Evolutionary conservation across 441 rosid species (phyloP).

Genomic region (Mallotus repandus): DNA sequence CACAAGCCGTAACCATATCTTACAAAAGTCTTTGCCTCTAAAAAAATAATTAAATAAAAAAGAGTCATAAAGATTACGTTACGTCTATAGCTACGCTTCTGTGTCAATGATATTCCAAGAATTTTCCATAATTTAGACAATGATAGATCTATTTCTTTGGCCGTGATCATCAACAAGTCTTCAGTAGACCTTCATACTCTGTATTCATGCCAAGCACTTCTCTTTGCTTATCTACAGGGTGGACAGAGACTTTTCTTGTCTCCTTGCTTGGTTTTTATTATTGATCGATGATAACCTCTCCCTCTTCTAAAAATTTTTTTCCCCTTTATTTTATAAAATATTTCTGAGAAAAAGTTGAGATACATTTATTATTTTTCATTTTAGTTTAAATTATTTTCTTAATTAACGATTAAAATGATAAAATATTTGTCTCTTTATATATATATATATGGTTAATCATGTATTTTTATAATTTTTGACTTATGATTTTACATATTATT

Average conservation of each 20-base stretch:
- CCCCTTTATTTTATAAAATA: too few species aligned
- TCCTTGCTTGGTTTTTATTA: not conserved
- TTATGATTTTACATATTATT: too few species aligned
- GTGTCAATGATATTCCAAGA: not conserved
- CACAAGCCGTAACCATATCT: not conserved
- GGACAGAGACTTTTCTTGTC: not conserved
- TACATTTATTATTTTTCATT: too few species aligned
- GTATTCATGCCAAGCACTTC: not conserved
- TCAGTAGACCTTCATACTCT: not conserved
- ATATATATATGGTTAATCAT: too few species aligned
- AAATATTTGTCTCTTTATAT: too few species aligned
- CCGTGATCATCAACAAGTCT: not conserved
- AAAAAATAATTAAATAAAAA: not conserved
- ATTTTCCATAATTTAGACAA: too few species aligned
- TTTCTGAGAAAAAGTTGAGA: too few species aligned
- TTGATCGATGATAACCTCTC: too few species aligned
- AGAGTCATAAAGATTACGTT: not conserved
- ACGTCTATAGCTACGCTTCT: conserved; percentile 5
- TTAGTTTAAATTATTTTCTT: too few species aligned
- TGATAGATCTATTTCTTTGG: not conserved
- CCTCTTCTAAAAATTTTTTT: not conserved
- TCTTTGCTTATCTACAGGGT: not conserved
- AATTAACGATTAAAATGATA: too few species aligned
- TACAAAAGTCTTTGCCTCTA: not conserved
- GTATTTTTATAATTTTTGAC: too few species aligned